phyloP scores from a whole-genome alignment of 1,284 basidiomycete species.

The Irpex lacteus region DNA sequence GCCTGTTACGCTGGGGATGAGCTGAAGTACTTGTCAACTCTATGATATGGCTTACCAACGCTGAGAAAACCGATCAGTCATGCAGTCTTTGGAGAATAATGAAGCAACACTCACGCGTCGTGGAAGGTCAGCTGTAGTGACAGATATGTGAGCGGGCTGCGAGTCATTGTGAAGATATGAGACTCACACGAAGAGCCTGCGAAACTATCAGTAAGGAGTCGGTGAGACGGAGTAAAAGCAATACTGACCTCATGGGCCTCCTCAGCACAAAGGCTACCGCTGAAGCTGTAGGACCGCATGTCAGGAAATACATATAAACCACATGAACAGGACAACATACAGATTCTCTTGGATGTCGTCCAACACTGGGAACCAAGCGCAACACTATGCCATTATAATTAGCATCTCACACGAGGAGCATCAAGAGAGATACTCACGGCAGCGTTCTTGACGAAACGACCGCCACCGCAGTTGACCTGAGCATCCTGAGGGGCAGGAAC shows the following conservation, averaged over 20 bases:
- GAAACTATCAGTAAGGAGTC: neutral
- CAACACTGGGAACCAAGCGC: conserved; percentile 35
- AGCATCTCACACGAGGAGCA: neutral
- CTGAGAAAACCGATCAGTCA: neutral
- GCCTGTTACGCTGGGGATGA: neutral
- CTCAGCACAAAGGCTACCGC: conserved; percentile 16
- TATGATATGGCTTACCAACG: neutral
- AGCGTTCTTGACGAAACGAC: neutral
- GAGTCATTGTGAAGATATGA: neutral
- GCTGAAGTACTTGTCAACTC: neutral
- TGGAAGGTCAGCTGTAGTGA: neutral
- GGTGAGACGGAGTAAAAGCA: neutral
- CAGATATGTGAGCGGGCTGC: neutral
- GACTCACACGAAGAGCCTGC: neutral
- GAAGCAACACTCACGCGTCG: neutral
- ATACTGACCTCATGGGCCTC: conserved; percentile 15
- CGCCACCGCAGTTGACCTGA: neutral
- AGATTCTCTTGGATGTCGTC: conserved; percentile 38
- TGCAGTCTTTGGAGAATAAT: neutral
- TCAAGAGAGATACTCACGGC: neutral
- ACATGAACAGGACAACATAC: neutral
- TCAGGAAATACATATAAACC: neutral
- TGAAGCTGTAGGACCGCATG: neutral
- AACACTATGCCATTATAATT: conserved; percentile 22
- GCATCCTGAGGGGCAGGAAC: neutral